phyloP scores from a whole-genome alignment of 1,284 basidiomycete genomes.

The Chalciporus piperatoides region DNA sequence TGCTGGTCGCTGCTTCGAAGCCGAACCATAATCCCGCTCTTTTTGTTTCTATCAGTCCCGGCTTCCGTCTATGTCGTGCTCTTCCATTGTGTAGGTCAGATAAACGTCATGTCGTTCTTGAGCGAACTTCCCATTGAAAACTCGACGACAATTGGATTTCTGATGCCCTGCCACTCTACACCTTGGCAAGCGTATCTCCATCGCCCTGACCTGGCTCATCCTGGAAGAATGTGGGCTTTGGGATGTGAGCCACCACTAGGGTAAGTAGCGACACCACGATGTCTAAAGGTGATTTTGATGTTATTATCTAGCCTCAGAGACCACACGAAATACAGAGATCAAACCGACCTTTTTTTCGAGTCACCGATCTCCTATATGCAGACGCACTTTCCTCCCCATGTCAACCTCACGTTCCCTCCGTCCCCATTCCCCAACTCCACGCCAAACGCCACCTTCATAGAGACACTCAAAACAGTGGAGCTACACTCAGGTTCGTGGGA shows the following conservation, averaged over 20 bases:
- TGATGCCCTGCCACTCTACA: conserved; percentile 99
- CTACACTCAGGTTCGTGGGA: conserved; percentile 28
- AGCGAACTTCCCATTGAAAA: conserved; percentile 47
- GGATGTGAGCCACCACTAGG: conserved; percentile 88
- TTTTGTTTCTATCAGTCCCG: conserved; percentile 56
- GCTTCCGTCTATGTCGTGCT: conserved; percentile 64
- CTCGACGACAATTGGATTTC: conserved; percentile 68
- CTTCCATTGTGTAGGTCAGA: conserved; percentile 77
- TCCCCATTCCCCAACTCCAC: conserved; percentile 57
- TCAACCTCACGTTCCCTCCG: conserved; percentile 64
- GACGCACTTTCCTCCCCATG: conserved; percentile 58
- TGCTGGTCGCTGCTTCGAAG: conserved; percentile 1
- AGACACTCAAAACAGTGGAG: conserved; percentile 21
- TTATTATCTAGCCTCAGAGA: conserved; percentile 44
- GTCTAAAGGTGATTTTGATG: conserved; percentile 7
- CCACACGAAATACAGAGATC: conserved; percentile 64
- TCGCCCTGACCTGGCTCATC: conserved; percentile 49
- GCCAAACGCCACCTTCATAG: conserved; percentile 41
- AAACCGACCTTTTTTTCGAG: conserved; percentile 81
- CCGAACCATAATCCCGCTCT: conserved; percentile 30
- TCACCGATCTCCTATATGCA: conserved; percentile 68
- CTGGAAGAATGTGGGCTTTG: conserved; percentile 70
- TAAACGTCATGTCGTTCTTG: conserved; percentile 67
- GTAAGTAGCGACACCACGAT: conserved; percentile 41
- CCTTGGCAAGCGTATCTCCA: conserved; percentile 94